Conservation (phyloP, 2,329 filamentous ascomycete genomes). For the Epichloe scottii region DNA sequence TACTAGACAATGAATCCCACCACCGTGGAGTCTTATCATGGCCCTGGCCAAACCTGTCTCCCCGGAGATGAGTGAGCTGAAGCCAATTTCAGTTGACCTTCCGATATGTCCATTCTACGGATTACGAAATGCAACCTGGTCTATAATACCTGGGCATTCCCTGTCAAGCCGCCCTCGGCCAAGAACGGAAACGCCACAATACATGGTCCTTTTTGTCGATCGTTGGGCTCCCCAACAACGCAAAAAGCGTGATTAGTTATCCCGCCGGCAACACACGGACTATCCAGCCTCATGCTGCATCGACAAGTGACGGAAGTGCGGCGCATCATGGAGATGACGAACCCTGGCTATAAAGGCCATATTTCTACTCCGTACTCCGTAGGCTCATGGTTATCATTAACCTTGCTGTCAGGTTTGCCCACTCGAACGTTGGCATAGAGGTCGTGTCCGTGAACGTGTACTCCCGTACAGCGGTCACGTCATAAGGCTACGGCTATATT, state of each 20-base stretch:
- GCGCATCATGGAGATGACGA: neutral
- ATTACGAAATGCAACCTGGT: conserved; percentile 1
- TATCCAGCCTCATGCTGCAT: neutral
- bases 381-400: too few species aligned
- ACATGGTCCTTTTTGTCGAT: neutral
- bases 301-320: neutral
- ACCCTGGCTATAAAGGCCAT: neutral
- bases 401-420: neutral
- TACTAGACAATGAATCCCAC: neutral
- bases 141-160: conserved; percentile 1
- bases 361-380: too few species aligned
- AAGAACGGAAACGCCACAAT: neutral
- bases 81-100: neutral
- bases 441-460: neutral
- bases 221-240: neutral
- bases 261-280: neutral
- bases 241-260: neutral
- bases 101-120: neutral
- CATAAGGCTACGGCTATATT: neutral
- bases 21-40: conserved; percentile 1
- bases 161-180: neutral
- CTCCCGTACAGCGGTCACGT: neutral
- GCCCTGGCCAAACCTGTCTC: conserved; percentile 2
- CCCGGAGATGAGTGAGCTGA: conserved; percentile 2
- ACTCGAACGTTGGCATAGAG: neutral